A percentile compares a stretch with the other conserved stretches of the same genome.
phyloP scores from a whole-genome alignment of 2,329 filamentous ascomycete genomes.

The Tolypocladium pustulatum region DNA sequence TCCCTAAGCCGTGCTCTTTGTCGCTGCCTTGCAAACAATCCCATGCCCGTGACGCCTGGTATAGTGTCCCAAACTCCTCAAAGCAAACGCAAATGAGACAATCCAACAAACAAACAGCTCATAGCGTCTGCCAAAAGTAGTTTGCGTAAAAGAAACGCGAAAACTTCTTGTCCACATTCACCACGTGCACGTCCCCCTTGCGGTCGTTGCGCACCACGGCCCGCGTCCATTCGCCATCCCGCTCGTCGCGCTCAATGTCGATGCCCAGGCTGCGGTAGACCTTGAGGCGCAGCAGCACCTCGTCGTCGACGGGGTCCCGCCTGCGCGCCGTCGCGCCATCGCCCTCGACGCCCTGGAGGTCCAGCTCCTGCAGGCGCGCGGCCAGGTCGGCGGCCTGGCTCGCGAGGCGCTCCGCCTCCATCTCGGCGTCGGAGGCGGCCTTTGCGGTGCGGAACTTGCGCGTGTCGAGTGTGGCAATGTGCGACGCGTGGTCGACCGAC shows the following conservation, averaged over 20 bases:
- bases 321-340: constrained; percentile 44
- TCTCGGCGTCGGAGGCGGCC: constrained; percentile 76
- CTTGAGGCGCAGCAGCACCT: constrained; percentile 66
- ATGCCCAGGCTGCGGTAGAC: constrained; percentile 88
- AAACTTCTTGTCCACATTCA: constrained; percentile 90
- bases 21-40: background rate
- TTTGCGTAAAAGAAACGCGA: constrained; percentile 88
- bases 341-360: constrained; percentile 79
- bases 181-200: constrained; percentile 87
- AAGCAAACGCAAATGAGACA: background rate
- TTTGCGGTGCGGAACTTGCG: constrained; percentile 95
- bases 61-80: background rate
- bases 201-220: constrained; percentile 76
- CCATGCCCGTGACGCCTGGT: background rate
- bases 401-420: constrained; percentile 86
- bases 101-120: background rate
- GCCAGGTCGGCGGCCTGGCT: constrained; percentile 67
- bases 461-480: constrained; percentile 80
- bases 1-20: background rate
- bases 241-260: constrained; percentile 69
- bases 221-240: constrained; percentile 68
- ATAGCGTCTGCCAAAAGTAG: constrained; percentile 90
- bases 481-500: constrained; percentile 66
- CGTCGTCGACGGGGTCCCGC: constrained; percentile 45
- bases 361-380: constrained; percentile 68